These are phyloP conservation scores for Papiliotrema terrestris DNA, from an alignment of 1,284 basidiomycete species.

Conservation along the genomic window DNA sequence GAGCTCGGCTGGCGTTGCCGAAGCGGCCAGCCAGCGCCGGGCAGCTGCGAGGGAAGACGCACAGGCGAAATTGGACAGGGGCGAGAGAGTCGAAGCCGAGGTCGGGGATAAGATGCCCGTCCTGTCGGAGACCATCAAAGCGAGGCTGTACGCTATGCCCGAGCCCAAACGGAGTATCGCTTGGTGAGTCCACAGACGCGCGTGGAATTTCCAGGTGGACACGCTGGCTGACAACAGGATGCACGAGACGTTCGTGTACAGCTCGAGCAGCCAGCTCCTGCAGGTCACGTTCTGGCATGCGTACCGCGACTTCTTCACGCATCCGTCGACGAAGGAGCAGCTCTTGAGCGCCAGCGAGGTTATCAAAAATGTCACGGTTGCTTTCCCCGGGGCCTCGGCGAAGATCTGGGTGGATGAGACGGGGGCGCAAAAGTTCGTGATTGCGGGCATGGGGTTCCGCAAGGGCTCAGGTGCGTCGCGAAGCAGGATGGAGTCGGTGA, in stretches of 20 bases:
- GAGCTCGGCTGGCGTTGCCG: conserved; percentile 15
- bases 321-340: conserved; percentile 31
- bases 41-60: conserved; percentile 28
- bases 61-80: conserved; percentile 28
- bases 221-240: conserved; percentile 32
- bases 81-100: conserved; percentile 23
- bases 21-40: conserved; percentile 24
- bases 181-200: conserved; percentile 28
- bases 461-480: conserved; percentile 28
- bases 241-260: conserved; percentile 46
- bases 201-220: neutral
- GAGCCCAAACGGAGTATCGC: conserved; percentile 40
- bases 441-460: conserved; percentile 44
- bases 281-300: conserved; percentile 49
- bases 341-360: conserved; percentile 45
- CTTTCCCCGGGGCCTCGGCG: conserved; percentile 42
- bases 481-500: neutral
- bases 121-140: conserved; percentile 20
- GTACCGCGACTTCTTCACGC: conserved; percentile 45
- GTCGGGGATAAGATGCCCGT: conserved; percentile 34
- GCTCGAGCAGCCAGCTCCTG: conserved; percentile 36
- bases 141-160: conserved; percentile 33
- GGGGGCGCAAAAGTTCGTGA: conserved; percentile 43
- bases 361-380: conserved; percentile 46
- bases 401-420: conserved; percentile 33